These are phyloP conservation scores for Aspergillus flavus DNA, from an alignment of 2,329 filamentous ascomycete genomes.

Conservation along the genomic window DNA sequence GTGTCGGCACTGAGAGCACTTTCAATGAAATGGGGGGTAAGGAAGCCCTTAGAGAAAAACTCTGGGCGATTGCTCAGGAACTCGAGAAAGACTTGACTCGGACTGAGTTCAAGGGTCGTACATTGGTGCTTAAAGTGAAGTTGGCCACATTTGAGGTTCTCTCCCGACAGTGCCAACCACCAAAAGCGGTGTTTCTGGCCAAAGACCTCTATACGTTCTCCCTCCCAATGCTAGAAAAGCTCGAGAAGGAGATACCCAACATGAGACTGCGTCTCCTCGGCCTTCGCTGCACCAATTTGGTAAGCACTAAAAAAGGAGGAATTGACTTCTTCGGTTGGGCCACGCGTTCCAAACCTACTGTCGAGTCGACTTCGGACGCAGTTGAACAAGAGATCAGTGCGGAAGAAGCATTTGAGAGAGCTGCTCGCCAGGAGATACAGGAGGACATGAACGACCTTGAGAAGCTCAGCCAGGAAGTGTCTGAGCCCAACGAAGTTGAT, in stretches of 20 bases:
- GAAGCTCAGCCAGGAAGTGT: conserved; percentile 60
- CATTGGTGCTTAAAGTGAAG: conserved; percentile 88
- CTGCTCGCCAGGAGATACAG: conserved; percentile 61
- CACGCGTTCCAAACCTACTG: conserved; percentile 24
- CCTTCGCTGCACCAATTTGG: conserved; percentile 80
- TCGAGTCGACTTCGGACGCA: conserved; percentile 21
- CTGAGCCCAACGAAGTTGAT: conserved; percentile 19
- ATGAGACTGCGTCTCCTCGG: conserved; percentile 86
- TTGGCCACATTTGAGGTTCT: conserved; percentile 91
- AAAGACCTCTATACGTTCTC: conserved; percentile 83
- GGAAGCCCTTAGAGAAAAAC: conserved; percentile 70
- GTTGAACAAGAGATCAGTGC: conserved; percentile 69
- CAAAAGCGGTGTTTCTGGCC: conserved; percentile 70
- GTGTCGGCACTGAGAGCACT: conserved; percentile 89
- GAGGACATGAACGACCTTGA: conserved; percentile 65
- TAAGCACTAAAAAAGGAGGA: conserved; percentile 80
- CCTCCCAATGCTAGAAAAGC: conserved; percentile 78
- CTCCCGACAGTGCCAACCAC: conserved; percentile 74
- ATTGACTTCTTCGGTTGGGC: conserved; percentile 74
- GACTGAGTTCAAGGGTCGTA: conserved; percentile 85
- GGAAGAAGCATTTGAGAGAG: conserved; percentile 66
- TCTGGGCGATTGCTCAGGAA: conserved; percentile 79
- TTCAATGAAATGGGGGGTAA: conserved; percentile 78
- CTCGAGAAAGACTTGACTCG: conserved; percentile 81
- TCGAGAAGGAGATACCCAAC: conserved; percentile 79